phyloP scores from a whole-genome alignment of 2,329 filamentous ascomycete genomes.

The Penicillium sp. region DNA sequence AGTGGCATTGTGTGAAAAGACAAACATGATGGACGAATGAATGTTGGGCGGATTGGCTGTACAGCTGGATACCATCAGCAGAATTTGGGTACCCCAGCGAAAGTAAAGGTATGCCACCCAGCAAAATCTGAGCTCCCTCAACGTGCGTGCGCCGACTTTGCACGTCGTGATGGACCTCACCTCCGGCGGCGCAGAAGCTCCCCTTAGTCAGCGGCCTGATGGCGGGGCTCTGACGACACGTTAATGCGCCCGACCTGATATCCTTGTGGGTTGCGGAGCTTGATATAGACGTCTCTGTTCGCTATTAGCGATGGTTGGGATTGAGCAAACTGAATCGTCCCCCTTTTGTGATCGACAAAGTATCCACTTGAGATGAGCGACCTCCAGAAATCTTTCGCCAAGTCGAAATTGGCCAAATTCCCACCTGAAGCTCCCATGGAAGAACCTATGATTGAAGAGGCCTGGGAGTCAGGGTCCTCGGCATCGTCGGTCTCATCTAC shows the following conservation, averaged over 20 bases:
- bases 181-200: neutral
- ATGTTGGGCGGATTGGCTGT: too few relatives aligned
- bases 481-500: conserved; percentile 88
- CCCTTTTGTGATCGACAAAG: conserved; percentile 5
- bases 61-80: too few relatives aligned
- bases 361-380: conserved; percentile 65
- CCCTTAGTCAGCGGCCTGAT: neutral
- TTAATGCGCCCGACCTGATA: neutral
- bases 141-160: too few relatives aligned
- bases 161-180: too few relatives aligned
- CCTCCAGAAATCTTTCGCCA: conserved; percentile 76
- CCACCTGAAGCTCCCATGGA: conserved; percentile 57
- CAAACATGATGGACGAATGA: too few relatives aligned
- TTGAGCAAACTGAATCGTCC: neutral
- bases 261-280: neutral
- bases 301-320: too few relatives aligned
- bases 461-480: conserved; percentile 65
- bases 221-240: neutral
- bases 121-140: neutral
- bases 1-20: too few relatives aligned
- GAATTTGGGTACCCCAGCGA: too few relatives aligned
- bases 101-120: too few relatives aligned
- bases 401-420: conserved; percentile 67
- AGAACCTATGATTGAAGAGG: conserved; percentile 41
- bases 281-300: neutral